Evolutionary conservation across 1,284 basidiomycete species (phyloP), one percentile per base, ranked within the genome.

Genomic region (Leccinum solheimii): DNA sequence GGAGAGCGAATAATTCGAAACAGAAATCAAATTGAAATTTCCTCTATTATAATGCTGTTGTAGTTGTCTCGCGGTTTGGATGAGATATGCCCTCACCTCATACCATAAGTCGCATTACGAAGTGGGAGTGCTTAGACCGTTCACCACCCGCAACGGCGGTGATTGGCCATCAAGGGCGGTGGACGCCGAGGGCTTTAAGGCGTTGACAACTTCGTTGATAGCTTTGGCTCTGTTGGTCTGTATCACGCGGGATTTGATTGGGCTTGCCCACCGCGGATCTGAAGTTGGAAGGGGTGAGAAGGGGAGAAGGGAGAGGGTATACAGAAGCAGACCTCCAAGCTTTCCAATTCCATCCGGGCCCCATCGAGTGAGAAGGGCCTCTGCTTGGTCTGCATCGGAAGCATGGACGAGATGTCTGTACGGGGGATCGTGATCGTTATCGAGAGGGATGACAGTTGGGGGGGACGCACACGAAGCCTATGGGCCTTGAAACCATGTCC

Each of bases 201-300:
- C 85, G 69, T 82, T 86, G 58, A 91, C 85, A 59, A 92, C 89
- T 74, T 95, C 87, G 67, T 94, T 94, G 66, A 96, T 83, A 32
- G 92, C 93, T 73, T 81, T 85, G 38, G 88, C 91, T 73, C 93
- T 92, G 70, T 88, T 89, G 61, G 82, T 83, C 62, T 85, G 81
- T 63, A 88, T 85, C 64, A 97, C 84, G 48, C 86, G 85, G 69
- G 89, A 84, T 79, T 97, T 97, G 79, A 97, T 95, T 59, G 92
- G 93, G 70, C 83, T 84, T 48, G 94, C 94, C 95, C 95, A 97
- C 54, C 83, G 84, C 65, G 92, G 92, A 80, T 95, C 94, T 95
- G 70, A 57, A 62, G 66, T 36, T 60, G 59, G 55, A 45, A 56
- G 57, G 62, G n/a, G 68, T n/a, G 53, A 56, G 62, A 62, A 65